These are phyloP conservation scores for Populus tomentosa DNA, from an alignment of 441 rosid species.

Conservation along the genomic window DNA sequence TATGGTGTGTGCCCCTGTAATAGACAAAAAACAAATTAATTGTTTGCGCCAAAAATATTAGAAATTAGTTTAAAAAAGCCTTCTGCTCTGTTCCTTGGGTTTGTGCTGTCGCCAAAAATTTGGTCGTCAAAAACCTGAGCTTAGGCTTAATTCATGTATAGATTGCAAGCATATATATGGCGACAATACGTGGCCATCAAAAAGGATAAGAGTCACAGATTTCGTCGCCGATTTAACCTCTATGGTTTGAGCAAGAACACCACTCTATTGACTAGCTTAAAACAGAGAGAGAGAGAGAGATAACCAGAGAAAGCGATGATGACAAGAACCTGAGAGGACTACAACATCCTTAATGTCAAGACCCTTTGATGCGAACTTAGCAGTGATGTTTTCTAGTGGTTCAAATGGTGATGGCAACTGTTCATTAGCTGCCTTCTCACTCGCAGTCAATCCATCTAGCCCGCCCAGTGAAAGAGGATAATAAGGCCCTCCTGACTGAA, in stretches of 20 bases:
- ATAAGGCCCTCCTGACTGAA: constrained; percentile 70
- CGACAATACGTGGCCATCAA: no score
- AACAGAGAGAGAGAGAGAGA: not conserved
- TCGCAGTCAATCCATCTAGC: constrained; percentile 61
- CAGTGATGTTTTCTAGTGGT: constrained; percentile 52
- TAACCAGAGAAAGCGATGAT: not conserved
- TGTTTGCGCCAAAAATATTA: not conserved
- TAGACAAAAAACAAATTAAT: not conserved
- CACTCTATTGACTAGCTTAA: not conserved
- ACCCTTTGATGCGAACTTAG: constrained; percentile 64
- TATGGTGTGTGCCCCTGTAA: constrained; percentile 74
- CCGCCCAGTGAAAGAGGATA: constrained; percentile 69
- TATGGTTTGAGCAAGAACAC: not conserved
- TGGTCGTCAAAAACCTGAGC: no score
- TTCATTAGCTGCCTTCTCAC: constrained; percentile 53
- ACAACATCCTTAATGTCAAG: constrained; percentile 77
- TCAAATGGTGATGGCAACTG: constrained; percentile 71
- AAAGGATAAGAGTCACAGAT: no score
- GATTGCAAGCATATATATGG: no score
- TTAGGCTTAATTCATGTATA: no score
- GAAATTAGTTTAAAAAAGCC: no score
- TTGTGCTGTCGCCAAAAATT: no score
- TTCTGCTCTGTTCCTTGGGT: no score
- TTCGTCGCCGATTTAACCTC: no score
- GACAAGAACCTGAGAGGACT: constrained; percentile 71